Conservation (phyloP, 2,329 filamentous ascomycete species). For the Fusarium chlamydosporum region DNA sequence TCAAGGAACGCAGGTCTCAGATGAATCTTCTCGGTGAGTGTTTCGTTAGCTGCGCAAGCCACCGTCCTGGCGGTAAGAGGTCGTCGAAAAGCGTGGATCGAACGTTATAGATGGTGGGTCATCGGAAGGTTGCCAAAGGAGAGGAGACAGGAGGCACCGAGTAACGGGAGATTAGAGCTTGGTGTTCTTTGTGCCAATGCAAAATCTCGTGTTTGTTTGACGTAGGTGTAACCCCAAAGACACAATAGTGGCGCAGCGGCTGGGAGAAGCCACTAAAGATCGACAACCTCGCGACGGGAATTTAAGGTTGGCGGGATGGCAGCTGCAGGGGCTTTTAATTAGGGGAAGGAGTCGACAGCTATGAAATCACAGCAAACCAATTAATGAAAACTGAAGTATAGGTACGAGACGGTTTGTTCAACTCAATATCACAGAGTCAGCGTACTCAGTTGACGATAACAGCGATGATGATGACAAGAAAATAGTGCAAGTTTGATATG, state of each 20-base stretch:
- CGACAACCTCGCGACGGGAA: constrained; percentile 27
- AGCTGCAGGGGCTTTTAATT: constrained; percentile 40
- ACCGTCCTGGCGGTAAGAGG: constrained; percentile 21
- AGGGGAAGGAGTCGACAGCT: constrained; percentile 14
- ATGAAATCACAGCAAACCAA: background rate
- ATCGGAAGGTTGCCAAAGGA: background rate
- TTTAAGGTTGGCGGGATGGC: constrained; percentile 44
- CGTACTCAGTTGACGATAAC: background rate
- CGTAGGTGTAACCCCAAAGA: constrained; percentile 41
- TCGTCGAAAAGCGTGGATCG: constrained; percentile 11
- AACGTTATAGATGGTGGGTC: constrained; percentile 1
- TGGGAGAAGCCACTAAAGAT: constrained; percentile 37
- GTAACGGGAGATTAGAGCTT: constrained; percentile 33
- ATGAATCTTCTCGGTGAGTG: constrained; percentile 37
- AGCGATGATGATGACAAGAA: background rate
- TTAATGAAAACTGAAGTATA: background rate
- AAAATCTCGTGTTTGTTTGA: constrained; percentile 46
- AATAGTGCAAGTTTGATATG: constrained; percentile 3
- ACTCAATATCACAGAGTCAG: background rate
- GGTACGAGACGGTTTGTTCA: background rate
- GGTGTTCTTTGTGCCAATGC: constrained; percentile 43
- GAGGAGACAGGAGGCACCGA: constrained; percentile 7
- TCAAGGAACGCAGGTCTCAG: constrained; percentile 30
- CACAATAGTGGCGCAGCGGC: constrained; percentile 41
- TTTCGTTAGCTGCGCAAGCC: constrained; percentile 30